A percentile compares a stretch with the other conserved stretches of the same genome.
phyloP scores from a whole-genome alignment of 2,329 filamentous ascomycete species.

The Blumeria graminis region DNA sequence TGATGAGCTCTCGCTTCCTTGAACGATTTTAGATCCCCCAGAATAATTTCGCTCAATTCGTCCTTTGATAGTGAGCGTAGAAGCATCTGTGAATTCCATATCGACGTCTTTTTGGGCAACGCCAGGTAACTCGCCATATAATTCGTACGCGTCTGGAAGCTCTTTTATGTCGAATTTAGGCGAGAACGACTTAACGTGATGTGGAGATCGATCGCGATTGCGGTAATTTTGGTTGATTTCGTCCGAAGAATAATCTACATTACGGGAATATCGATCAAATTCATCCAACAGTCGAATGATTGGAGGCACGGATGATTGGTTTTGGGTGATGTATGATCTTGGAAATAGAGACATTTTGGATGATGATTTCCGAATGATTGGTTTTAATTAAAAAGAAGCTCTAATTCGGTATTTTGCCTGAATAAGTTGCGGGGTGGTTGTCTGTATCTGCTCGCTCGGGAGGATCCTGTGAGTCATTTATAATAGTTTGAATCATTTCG shows the following conservation, averaged over 20 bases:
- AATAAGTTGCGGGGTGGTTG: too few relatives aligned
- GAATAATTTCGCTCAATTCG: neutral
- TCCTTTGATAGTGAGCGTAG: neutral
- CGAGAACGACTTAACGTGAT: slow-evolving; percentile 27
- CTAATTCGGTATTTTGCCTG: too few relatives aligned
- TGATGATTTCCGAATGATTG: too few relatives aligned
- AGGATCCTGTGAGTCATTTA: too few relatives aligned
- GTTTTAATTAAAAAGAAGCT: too few relatives aligned
- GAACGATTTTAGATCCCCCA: neutral
- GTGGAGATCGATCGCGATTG: neutral
- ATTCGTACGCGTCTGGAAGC: slow-evolving; percentile 41
- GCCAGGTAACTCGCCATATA: slow-evolving; percentile 59
- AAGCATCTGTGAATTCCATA: slow-evolving; percentile 36
- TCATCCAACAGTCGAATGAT: slow-evolving; percentile 40
- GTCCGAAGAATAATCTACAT: neutral
- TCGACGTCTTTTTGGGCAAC: slow-evolving; percentile 47
- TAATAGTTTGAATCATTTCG: too few relatives aligned
- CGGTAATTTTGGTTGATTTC: neutral
- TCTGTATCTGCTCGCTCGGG: too few relatives aligned
- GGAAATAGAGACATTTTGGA: too few relatives aligned
- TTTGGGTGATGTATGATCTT: too few relatives aligned
- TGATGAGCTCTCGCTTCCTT: neutral
- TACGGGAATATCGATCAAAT: slow-evolving; percentile 26
- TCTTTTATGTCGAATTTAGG: slow-evolving; percentile 63
- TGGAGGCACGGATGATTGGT: too few relatives aligned